Conservation (phyloP, 495 filamentous ascomycete genomes). For the Penicillium salamii region DNA sequence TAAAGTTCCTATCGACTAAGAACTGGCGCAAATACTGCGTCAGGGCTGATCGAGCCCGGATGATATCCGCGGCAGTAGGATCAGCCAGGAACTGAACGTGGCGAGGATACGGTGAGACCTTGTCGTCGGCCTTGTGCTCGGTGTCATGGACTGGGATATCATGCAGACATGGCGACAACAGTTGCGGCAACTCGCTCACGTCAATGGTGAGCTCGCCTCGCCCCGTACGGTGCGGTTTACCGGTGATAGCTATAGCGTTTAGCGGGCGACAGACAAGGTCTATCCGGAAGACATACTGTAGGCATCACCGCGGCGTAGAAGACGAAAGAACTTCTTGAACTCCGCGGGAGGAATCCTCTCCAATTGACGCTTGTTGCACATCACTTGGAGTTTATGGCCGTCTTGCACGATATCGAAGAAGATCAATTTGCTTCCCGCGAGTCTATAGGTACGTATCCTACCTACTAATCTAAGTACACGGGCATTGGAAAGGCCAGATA, state of each 20-base stretch:
- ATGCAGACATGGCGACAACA: conserved; percentile 76
- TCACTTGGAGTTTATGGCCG: conserved; percentile 65
- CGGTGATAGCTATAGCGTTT: conserved; percentile 55
- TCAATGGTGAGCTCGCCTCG: conserved; percentile 76
- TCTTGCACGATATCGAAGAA: conserved; percentile 80
- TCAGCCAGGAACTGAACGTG: conserved; percentile 85
- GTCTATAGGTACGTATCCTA: conserved; percentile 60
- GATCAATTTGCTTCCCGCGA: conserved; percentile 66
- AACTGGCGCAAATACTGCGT: conserved; percentile 71
- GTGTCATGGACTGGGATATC: conserved; percentile 63
- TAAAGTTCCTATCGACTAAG: conserved; percentile 65
- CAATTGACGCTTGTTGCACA: conserved; percentile 64
- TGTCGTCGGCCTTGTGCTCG: conserved; percentile 65
- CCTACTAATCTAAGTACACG: conserved; percentile 57
- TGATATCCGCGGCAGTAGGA: conserved; percentile 56
- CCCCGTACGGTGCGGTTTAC: conserved; percentile 65
- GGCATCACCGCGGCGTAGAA: conserved; percentile 71
- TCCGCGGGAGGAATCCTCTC: conserved; percentile 37
- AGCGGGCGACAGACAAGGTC: conserved; percentile 6
- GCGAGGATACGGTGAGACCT: conserved; percentile 61
- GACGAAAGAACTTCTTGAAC: conserved; percentile 58
- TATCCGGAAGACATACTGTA: conserved; percentile 56
- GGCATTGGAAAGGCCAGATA: conserved; percentile 21
- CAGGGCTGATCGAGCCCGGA: conserved; percentile 72
- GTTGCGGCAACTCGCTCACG: conserved; percentile 60